Conservation (phyloP, 2,329 filamentous ascomycete genomes). For the Emmonsia crescens region DNA sequence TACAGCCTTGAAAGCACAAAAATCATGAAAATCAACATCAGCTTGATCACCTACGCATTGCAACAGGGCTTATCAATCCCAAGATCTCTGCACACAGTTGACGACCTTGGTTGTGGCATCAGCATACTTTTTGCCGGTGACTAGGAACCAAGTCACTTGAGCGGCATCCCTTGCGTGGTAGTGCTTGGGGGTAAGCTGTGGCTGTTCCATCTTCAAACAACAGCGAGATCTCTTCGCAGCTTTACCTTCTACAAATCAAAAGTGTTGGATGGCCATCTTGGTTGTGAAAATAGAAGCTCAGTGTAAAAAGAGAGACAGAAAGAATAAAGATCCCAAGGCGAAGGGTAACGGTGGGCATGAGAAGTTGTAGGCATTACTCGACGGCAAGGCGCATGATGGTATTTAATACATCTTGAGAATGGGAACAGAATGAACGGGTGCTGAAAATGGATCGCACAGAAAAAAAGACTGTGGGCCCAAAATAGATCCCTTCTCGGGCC, state of each 20-base stretch:
- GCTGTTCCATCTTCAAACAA: not conserved
- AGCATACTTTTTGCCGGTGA: constrained; percentile 8
- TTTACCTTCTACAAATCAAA: not conserved
- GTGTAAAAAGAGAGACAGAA: not conserved
- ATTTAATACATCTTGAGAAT: constrained; percentile 2
- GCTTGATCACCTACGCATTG: not conserved
- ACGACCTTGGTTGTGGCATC: constrained; percentile 3
- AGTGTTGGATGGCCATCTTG: not conserved
- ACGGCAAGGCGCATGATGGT: not conserved
- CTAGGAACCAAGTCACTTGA: constrained; percentile 1
- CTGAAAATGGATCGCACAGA: not conserved
- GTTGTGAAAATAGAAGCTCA: not conserved
- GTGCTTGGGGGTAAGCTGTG: not conserved
- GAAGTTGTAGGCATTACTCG: not conserved
- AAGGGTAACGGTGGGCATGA: not conserved
- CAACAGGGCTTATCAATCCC: constrained; percentile 3
- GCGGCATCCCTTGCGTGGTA: not conserved
- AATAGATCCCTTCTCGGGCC: not conserved
- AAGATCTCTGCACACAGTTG: constrained; percentile 6
- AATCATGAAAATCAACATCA: not conserved
- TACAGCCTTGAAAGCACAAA: constrained; percentile 6
- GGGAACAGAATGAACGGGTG: not conserved
- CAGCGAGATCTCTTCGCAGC: not conserved
- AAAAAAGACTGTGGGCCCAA: not conserved
- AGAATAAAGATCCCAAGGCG: not conserved